Evolutionary conservation across 2,329 filamentous ascomycete species (phyloP), one percentile per base, ranked within the genome.

Genomic region (Salinomyces thailandicus): DNA sequence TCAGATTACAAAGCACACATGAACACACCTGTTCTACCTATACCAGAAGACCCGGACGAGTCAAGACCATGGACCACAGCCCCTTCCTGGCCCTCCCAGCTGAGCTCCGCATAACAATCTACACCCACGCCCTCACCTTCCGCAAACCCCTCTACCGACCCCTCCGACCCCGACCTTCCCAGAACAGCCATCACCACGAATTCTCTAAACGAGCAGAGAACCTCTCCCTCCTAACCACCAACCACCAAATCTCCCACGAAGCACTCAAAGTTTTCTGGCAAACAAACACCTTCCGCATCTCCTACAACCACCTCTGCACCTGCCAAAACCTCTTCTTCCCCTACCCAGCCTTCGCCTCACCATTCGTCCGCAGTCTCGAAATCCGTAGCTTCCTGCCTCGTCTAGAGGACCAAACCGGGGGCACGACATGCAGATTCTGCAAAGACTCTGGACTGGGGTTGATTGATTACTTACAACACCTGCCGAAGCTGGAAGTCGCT

Each of bases 71-170:
- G 15, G 18, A 22, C 13, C 19, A 35, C 13, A 16, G 20, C 18
- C 18, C 35, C 4, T 34, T 41, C 29, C 27, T 41, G 11, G 35
- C 19, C n/a, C 34, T 40, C 3, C 41, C 41, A 6, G 3, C 37
- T 26, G 41, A 43, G 20, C 37, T 39, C 5, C 22, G 41, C 2
- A 18, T 40, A 5, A 29, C 24, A 9, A 40, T 40, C 24, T 43
- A 37, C 31, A 28, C 19, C 11, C 20, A 40, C 15, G 33, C 35
- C 7, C 15, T 43, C 9, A 33, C 31, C 4, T 31, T 26, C 16
- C 24, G 13, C 8, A 13, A 33, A 11, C 18, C 28, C 9, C 31
- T 41, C 6, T 30, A 35, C 13, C 16, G 32, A 14, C 39, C 35
- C 5, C 13, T 35, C 6, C 16, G 35, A 26, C 29, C 27, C 2